These are phyloP conservation scores for Phlyctochytrium arcticum DNA, from an alignment of 192 early-diverging fungal species.

Conservation along the genomic window DNA sequence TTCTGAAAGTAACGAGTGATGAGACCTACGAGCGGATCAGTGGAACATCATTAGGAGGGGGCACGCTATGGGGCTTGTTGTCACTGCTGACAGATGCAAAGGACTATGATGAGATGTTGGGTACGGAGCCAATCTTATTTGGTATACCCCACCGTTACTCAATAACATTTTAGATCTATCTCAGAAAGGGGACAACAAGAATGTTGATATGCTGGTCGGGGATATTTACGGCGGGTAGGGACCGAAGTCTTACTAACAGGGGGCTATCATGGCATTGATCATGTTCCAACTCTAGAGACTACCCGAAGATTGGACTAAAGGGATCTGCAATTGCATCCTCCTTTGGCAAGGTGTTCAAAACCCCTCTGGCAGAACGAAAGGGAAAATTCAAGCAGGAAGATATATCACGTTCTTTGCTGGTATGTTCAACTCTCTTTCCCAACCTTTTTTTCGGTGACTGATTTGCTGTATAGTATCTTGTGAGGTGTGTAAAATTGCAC, in stretches of 20 bases:
- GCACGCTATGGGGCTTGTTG: constrained; percentile 93
- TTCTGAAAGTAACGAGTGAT: constrained; percentile 88
- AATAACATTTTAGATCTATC: constrained; percentile 84
- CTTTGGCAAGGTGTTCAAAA: constrained; percentile 95
- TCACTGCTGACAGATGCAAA: constrained; percentile 82
- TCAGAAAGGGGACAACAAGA: constrained; percentile 86
- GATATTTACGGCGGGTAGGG: constrained; percentile 87
- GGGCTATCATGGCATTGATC: constrained; percentile 84
- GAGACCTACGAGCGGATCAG: constrained; percentile 84
- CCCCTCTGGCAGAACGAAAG: constrained; percentile 57
- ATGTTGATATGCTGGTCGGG: constrained; percentile 77
- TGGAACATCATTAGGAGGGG: constrained; percentile 81
- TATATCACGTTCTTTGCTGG: constrained; percentile 80
- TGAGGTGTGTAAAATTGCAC: constrained; percentile 53
- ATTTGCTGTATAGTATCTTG: constrained; percentile 64
- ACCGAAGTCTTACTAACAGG: constrained; percentile 84
- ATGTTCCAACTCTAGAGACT: constrained; percentile 50
- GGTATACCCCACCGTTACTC: not conserved
- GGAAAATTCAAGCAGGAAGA: constrained; percentile 70
- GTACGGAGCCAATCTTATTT: too few species aligned
- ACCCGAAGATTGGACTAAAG: constrained; percentile 90
- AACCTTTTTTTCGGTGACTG: not conserved
- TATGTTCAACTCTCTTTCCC: not conserved
- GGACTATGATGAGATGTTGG: constrained; percentile 78
- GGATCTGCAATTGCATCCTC: constrained; percentile 90